Base-by-base conservation (phyloP, 2,329 filamentous ascomycete genomes). In the Cercospora canescens region DNA sequence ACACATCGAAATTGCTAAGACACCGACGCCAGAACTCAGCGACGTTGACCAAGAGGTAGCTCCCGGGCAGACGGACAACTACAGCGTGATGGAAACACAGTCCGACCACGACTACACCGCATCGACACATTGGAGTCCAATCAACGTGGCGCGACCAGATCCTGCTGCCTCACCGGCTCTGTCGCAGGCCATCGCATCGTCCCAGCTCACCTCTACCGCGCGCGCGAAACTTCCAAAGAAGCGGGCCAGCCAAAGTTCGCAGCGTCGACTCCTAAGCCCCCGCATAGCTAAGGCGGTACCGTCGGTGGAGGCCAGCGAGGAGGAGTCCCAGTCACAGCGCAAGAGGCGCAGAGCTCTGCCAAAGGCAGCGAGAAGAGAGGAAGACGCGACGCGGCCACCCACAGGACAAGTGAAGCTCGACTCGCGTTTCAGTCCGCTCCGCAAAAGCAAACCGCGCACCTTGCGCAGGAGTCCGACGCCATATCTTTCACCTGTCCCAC, bases 21-120 rank as follows among this genome's bases (percentile, higher is more conserved):
- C 65, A 32, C 61, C 39, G 18, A 59, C 64, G 45, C 56, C 61
- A 16, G 57, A 60, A 48, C 37, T 62, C 39, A 63, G 63, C 41
- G 62, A 62, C 24, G 37, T 62, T 9, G 60, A 62, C 7, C 34
- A 12, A 24, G 24, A 54, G 21, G 18, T 30, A 54, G 11, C 45
- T 12, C 60, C 32, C 45, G 60, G 8, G 48, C 28, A 21, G n/a
- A 16, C 45, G 7, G 1, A 62, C 16, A 9, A 54, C 16, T 18
- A 26, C 30, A 52, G 41, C 48, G 60, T 37, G 60, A 54, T 52
- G 21, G 48, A 45, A 48, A 60, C 24, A 30, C 57, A 48, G 37
- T 30, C 35, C n/a, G 24, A 48, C n/a, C 57, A 55, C 45, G 24
- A 54, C 28, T 45, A 61, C 39, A 54, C 41, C 24, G 24, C 59